A percentile compares a stretch with the other conserved stretches of the same genome.
Conservation (phyloP, 2,329 filamentous ascomycete genomes). For the Phialemonium atrogriseum region DNA sequence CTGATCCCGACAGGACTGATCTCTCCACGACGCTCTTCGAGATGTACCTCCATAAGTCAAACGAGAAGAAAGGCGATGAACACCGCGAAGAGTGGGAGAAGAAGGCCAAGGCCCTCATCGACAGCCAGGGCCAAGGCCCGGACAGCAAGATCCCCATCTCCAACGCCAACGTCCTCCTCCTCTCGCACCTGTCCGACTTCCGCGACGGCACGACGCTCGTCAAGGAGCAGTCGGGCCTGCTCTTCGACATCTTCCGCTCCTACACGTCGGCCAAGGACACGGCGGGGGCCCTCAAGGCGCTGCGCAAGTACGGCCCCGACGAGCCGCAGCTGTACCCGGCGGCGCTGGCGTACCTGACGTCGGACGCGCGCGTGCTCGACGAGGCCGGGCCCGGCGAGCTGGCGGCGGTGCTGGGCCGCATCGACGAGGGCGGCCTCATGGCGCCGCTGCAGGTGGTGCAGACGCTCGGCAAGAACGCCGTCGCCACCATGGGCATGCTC, state of each 20-base stretch:
- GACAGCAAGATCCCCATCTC: conserved; percentile 61
- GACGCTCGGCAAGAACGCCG: conserved; percentile 58
- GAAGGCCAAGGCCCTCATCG: conserved; percentile 84
- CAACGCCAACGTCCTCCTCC: conserved; percentile 84
- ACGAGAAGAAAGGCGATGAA: conserved; percentile 58
- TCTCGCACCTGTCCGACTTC: conserved; percentile 89
- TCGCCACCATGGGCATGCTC: conserved; percentile 96
- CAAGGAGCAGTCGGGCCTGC: conserved; percentile 83
- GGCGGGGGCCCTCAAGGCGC: conserved; percentile 75
- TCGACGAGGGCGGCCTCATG: conserved; percentile 87
- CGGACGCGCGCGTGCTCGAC: conserved; percentile 68
- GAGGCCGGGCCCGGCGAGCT: conserved; percentile 82
- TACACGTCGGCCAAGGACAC: conserved; percentile 93
- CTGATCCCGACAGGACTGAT: conserved; percentile 69
- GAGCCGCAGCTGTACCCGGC: conserved; percentile 90
- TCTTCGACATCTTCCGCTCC: conserved; percentile 93
- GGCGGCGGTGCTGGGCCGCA: conserved; percentile 69
- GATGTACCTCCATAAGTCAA: conserved; percentile 91
- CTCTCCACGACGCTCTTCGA: conserved; percentile 94
- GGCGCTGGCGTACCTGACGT: conserved; percentile 88
- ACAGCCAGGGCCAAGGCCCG: conserved; percentile 34
- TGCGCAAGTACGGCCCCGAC: conserved; percentile 83
- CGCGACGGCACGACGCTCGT: conserved; percentile 85
- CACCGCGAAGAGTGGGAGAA: conserved; percentile 76
- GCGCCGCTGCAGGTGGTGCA: conserved; percentile 95